Conservation (phyloP, 1,139 yeast genomes). For the Yamadazyma friedrichii region DNA sequence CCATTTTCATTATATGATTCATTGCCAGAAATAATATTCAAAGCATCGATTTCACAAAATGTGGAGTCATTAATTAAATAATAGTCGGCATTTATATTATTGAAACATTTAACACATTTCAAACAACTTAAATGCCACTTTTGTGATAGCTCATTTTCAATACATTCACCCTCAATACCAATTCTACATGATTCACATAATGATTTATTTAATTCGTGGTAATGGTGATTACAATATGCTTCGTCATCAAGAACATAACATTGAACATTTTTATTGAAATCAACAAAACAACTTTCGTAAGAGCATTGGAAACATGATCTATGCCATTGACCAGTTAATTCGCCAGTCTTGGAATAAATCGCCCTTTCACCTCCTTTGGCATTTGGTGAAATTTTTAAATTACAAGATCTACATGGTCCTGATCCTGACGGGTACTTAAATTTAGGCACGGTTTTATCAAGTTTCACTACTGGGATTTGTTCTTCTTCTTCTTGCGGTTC, state of each 20-base stretch:
- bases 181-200: slow-evolving; percentile 66
- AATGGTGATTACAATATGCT: slow-evolving; percentile 83
- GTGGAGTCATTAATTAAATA: slow-evolving; percentile 50
- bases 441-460: slow-evolving; percentile 8
- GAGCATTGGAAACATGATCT: slow-evolving; percentile 77
- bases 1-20: slow-evolving; percentile 25
- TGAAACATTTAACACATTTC: slow-evolving; percentile 52
- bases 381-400: slow-evolving; percentile 42
- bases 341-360: slow-evolving; percentile 77
- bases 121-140: slow-evolving; percentile 68
- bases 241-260: slow-evolving; percentile 77
- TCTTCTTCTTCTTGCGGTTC: neutral
- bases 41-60: slow-evolving; percentile 49
- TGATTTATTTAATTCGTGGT: slow-evolving; percentile 74
- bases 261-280: slow-evolving; percentile 59
- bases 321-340: slow-evolving; percentile 94
- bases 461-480: neutral
- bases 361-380: slow-evolving; percentile 43
- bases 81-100: slow-evolving; percentile 53
- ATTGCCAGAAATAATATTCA: slow-evolving; percentile 23
- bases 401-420: slow-evolving; percentile 76
- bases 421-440: slow-evolving; percentile 54
- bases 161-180: slow-evolving; percentile 90
- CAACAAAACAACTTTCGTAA: slow-evolving; percentile 47
- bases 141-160: slow-evolving; percentile 69